Evolutionary conservation across 352 stramenopile species (phyloP).

Genomic region (Paralagenidium karlingii): DNA sequence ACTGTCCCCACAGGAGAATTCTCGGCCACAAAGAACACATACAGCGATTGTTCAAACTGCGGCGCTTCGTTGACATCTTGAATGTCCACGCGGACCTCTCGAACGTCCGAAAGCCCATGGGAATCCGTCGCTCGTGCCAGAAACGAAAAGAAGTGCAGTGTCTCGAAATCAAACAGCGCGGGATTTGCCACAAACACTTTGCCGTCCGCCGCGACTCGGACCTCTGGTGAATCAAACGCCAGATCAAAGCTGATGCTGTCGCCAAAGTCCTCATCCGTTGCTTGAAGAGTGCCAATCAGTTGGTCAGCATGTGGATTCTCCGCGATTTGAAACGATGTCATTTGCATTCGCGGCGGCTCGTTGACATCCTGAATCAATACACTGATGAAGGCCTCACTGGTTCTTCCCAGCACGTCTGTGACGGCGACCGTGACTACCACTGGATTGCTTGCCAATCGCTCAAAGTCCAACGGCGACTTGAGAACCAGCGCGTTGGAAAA

Average conservation of each 20-base stretch:
- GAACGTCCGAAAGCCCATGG: slow-evolving; percentile 18
- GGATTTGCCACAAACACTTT: slow-evolving; percentile 24
- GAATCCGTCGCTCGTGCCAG: slow-evolving; percentile 19
- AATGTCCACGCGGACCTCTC: slow-evolving; percentile 24
- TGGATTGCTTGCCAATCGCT: no score
- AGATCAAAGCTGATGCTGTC: slow-evolving; percentile 17
- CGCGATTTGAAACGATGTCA: slow-evolving; percentile 17
- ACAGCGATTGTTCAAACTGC: slow-evolving; percentile 19
- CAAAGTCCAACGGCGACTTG: no score
- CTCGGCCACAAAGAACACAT: slow-evolving; percentile 23
- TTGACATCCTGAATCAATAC: slow-evolving; percentile 42
- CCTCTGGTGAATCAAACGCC: slow-evolving; percentile 13
- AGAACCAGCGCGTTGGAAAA: not conserved
- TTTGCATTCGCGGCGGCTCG: slow-evolving; percentile 18
- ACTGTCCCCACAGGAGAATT: slow-evolving; percentile 16
- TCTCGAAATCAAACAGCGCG: slow-evolving; percentile 32
- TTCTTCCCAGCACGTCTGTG: slow-evolving; percentile 20
- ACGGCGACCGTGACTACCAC: no score
- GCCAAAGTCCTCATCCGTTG: slow-evolving; percentile 16
- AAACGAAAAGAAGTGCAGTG: slow-evolving; percentile 15
- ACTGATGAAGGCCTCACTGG: slow-evolving; percentile 15
- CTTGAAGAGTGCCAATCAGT: slow-evolving; percentile 21
- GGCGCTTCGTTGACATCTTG: slow-evolving; percentile 41
- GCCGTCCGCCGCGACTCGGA: slow-evolving; percentile 19
- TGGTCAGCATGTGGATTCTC: slow-evolving; percentile 29